Base-by-base conservation (phyloP, 768 basidiomycete species). In the Solioccasus polychromus region DNA sequence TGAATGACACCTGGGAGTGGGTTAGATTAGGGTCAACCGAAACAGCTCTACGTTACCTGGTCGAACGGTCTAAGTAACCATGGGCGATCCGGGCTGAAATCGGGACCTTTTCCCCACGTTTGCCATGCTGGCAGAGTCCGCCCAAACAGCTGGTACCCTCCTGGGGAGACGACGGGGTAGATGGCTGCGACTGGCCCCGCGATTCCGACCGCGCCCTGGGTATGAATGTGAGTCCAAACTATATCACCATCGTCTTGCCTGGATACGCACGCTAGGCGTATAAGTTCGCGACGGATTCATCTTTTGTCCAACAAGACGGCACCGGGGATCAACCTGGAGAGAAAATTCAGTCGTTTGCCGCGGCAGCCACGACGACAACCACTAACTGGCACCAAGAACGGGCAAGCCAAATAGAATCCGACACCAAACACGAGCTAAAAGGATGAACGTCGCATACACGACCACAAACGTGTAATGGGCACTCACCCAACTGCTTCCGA, bases 211-310 rank as follows among this genome's bases (percentile, higher is more conserved):
- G 84, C 82, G 10, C 84, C 85, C 77, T 83, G 57, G 0, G 23
- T 10, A 18, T 24, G 14, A 20, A 43, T 5, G 10, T 25, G 3
- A 44, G 50, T 12, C 3, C 23, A 24, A 29, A 44, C 14, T 14
- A 24, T 22, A 20, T 2, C 6, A 25, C 1, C 8, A 11, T 29
- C 22, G 2, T 15, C 30, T 4, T 3, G 18, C 30, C 8, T 9
- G 19, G 2, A 2, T 17, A 61, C 71, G 32, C 57, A 80, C 80
- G 31, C 76, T 68, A 8, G 83, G 80, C 0, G 85, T 87, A 48
- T 70, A 82, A 0, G 82, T 82, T 8, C 84, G 68, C 0, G 82
- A 83, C 0, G 84, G 85, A 44, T 87, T 87, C 80, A 85, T 85
- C 61, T 87, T 88, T 48, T 85, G 84, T 0, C 79, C 82, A 5